A percentile compares a stretch with the other conserved stretches of the same genome.
phyloP scores from a whole-genome alignment of 495 filamentous ascomycete genomes.

The Monascus purpureus region DNA sequence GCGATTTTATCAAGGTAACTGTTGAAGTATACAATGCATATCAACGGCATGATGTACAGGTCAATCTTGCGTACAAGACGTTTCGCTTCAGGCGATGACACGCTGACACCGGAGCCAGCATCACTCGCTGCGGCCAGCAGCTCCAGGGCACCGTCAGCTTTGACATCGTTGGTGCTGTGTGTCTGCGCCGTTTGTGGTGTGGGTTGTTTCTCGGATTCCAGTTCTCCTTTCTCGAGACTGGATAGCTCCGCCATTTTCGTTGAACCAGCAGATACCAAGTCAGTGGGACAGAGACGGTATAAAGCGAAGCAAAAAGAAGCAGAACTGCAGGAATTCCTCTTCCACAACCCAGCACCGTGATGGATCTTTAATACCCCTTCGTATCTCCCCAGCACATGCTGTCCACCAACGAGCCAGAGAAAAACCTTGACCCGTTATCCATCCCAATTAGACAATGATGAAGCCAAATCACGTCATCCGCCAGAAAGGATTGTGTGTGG shows the following conservation, averaged over 20 bases:
- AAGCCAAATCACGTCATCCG: neutral
- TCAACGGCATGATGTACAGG: slow-evolving; percentile 29
- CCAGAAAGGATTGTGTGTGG: too few relatives aligned
- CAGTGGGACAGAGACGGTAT: too few relatives aligned
- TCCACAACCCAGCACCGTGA: too few relatives aligned
- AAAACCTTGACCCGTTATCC: too few relatives aligned
- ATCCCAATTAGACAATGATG: neutral
- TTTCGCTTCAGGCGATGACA: neutral
- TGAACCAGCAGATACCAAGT: too few relatives aligned
- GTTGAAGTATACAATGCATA: slow-evolving; percentile 16
- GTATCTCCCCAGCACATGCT: too few relatives aligned
- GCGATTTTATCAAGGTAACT: slow-evolving; percentile 39
- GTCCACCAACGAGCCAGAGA: too few relatives aligned
- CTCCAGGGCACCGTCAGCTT: neutral
- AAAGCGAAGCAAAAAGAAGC: too few relatives aligned
- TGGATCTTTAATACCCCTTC: too few relatives aligned
- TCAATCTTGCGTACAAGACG: slow-evolving; percentile 29
- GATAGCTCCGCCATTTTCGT: too few relatives aligned
- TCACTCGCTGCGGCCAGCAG: neutral
- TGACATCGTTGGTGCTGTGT: neutral
- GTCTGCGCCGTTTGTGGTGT: neutral
- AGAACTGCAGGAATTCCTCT: too few relatives aligned
- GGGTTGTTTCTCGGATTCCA: neutral
- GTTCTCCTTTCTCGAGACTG: neutral
- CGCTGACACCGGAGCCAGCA: neutral